Base-by-base conservation (phyloP, 352 stramenopile genomes). In the Phytophthora aleatoria region DNA sequence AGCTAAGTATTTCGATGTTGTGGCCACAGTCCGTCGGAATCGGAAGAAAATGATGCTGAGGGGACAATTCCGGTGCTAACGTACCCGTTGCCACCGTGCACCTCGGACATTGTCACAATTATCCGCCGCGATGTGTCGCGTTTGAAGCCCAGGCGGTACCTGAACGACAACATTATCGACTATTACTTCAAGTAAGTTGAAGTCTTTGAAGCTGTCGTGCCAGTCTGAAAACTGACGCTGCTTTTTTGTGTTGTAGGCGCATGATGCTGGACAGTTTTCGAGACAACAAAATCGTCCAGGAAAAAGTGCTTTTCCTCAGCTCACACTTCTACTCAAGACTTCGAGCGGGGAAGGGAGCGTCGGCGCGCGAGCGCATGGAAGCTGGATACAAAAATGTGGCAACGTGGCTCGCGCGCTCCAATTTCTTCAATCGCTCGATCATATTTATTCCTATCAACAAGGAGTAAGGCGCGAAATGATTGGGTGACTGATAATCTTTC, bases 131-230 rank as follows among this genome's bases (percentile, higher is more conserved):
- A 95, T 63, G 64, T 93, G 7, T 67, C 56, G 11, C 68, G 85
- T 3, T 52, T 94, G 16, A 77, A 85, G 39, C 85, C 87, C 10
- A 74, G 66, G 6, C 86, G 92, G 43, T 97, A 97, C 61, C 71
- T 97, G 48, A 97, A 97, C 68, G 91, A 97, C 73, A 97, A 92
- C 67, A 86, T 97, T 48, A 91, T 97, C 62, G 90, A 97, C 59
- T 96, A 96, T 57, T 95, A 95, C 47, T 87, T 97, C 67, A 97
- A 96, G 89, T 94, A 80, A 44, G 81, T 55, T 33, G 11, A 20
- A 28, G 5, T 11, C 15, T 43, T 1, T 43, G 38, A 5, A 43
- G 38, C 38, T 13, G 10, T 1, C 3, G 7, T 33, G 28, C 33
- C 33, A 38, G 2, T 38, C 6, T 35, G 9, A 20, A 9, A 36